Percentiles rank a stretch among this genome's conserved stretches.
phyloP scores from a whole-genome alignment of 2,329 filamentous ascomycete genomes.

The Endothia cerciana region DNA sequence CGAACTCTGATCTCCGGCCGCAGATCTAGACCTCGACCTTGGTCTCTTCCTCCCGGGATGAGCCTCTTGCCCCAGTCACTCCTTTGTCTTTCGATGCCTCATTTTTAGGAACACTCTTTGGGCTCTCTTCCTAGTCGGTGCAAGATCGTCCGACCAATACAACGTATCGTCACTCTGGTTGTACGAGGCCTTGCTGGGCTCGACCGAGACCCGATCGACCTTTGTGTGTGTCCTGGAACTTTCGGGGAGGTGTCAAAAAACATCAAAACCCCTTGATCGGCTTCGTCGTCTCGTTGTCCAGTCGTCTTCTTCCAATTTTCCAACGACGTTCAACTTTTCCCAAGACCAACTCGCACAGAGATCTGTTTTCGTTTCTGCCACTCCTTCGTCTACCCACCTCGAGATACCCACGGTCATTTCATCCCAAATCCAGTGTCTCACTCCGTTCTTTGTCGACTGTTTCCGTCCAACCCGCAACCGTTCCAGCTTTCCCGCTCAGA shows the following conservation, averaged over 20 bases:
- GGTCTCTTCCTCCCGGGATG: slow-evolving; percentile 17
- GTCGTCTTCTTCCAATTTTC: background rate
- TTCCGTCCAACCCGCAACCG: slow-evolving; percentile 10
- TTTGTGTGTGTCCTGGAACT: background rate
- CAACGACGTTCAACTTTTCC: background rate
- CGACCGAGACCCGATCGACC: no score
- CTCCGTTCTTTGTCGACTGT: slow-evolving; percentile 3
- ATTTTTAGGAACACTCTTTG: background rate
- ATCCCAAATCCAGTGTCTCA: slow-evolving; percentile 10
- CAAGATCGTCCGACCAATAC: background rate
- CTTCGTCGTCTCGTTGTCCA: background rate
- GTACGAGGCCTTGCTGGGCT: background rate
- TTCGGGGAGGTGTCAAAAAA: background rate
- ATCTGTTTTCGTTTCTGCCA: background rate
- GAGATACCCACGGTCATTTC: background rate
- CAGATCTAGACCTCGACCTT: slow-evolving; percentile 14
- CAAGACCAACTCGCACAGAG: background rate
- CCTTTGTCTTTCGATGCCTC: slow-evolving; percentile 17
- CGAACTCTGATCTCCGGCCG: slow-evolving; percentile 13
- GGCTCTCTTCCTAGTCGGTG: background rate
- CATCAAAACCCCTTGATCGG: background rate
- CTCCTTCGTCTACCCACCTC: background rate
- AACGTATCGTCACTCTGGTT: background rate
- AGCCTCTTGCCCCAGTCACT: slow-evolving; percentile 13
- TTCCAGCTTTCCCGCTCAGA: slow-evolving; percentile 10